phyloP scores from a whole-genome alignment of 2,329 filamentous ascomycete species.

The Cytospora leucostoma region DNA sequence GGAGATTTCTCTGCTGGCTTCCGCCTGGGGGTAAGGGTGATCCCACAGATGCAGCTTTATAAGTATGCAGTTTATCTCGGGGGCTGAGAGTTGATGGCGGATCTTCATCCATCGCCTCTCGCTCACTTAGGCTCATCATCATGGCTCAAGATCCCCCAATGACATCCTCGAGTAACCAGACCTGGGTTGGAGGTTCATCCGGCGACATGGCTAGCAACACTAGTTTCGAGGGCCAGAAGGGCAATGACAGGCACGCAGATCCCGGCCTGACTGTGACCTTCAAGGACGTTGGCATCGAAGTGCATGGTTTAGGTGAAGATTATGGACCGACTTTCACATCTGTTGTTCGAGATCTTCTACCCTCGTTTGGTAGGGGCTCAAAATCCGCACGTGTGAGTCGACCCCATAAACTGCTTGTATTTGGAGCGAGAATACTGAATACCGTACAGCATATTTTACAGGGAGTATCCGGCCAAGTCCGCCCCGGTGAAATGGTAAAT shows the following conservation, averaged over 20 bases:
- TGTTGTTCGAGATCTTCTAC: not conserved
- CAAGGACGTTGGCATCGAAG: not conserved
- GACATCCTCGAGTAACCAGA: not conserved
- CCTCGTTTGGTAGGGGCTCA: not conserved
- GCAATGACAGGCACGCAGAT: not conserved
- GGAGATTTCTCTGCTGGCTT: no score
- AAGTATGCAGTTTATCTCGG: not conserved
- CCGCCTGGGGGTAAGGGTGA: no score
- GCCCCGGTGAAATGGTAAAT: not conserved
- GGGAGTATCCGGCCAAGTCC: not conserved
- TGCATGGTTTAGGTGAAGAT: not conserved
- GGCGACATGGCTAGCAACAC: not conserved
- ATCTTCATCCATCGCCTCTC: not conserved
- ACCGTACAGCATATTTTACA: not conserved
- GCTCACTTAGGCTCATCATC: not conserved
- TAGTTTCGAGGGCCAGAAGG: not conserved
- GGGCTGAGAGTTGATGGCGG: not conserved
- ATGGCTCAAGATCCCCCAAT: not conserved
- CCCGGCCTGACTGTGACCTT: not conserved
- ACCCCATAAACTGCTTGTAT: not conserved
- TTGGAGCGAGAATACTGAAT: not conserved
- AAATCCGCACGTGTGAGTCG: not conserved
- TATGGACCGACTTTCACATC: not conserved
- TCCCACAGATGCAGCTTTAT: no score
- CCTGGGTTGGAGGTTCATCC: not conserved